phyloP scores from a whole-genome alignment of 116 monocot species.

The Dioscorea cayenensis region DNA sequence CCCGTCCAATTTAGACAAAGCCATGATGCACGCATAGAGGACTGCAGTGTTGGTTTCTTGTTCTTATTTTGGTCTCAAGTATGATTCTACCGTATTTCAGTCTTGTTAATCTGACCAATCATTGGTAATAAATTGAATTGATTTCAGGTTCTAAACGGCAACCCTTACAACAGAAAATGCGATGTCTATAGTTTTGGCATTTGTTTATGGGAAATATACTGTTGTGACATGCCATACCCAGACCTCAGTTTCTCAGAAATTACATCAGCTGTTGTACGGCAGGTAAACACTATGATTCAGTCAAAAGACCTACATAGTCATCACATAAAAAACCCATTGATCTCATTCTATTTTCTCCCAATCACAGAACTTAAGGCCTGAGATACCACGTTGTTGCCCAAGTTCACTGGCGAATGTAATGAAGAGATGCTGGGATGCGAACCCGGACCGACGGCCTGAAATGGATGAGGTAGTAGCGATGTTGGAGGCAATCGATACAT shows the following conservation, averaged over 20 bases:
- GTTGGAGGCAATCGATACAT: slow-evolving; percentile 88
- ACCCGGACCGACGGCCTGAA: slow-evolving; percentile 76
- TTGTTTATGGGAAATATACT: slow-evolving; percentile 95
- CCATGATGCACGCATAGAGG: too few species aligned
- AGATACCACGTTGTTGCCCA: slow-evolving; percentile 88
- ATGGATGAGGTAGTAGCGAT: slow-evolving; percentile 80
- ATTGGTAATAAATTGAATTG: not conserved
- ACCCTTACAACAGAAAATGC: slow-evolving; percentile 86
- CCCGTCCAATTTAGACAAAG: too few species aligned
- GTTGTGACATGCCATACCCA: slow-evolving; percentile 95
- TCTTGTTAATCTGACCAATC: not conserved
- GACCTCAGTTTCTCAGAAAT: slow-evolving; percentile 88
- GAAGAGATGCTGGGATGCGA: slow-evolving; percentile 96
- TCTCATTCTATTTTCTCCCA: not conserved
- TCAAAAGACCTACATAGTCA: not conserved
- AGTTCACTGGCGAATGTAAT: slow-evolving; percentile 75
- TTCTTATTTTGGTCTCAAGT: not conserved
- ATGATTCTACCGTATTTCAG: not conserved
- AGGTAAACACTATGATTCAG: slow-evolving; percentile 26
- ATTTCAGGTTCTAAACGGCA: slow-evolving; percentile 80
- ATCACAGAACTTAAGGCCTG: slow-evolving; percentile 92
- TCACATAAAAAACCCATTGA: not conserved
- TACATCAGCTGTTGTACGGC: slow-evolving; percentile 78
- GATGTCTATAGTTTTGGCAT: slow-evolving; percentile 98
- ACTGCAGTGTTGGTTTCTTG: not conserved